Evolutionary conservation across 768 basidiomycete species (phyloP).

Genomic region (Peribolospora kevripleyi): DNA sequence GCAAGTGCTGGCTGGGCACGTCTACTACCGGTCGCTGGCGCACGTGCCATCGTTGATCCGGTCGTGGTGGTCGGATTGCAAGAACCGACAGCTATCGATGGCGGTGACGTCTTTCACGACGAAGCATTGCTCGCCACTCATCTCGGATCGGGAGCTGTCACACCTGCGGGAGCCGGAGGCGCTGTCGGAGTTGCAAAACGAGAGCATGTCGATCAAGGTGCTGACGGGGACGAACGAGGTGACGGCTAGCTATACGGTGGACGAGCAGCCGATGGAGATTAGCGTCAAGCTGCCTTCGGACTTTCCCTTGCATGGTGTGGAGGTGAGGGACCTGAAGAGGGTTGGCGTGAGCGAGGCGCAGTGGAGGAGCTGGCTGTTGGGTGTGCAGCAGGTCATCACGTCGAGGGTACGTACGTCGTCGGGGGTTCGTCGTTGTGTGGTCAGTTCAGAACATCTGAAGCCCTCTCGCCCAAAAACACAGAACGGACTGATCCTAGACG

Average conservation of each 20-base stretch:
- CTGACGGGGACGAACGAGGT: slow-evolving; percentile 51
- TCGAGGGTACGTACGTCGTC: slow-evolving; percentile 44
- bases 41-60: slow-evolving; percentile 66
- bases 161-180: slow-evolving; percentile 27
- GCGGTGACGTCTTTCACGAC: slow-evolving; percentile 57
- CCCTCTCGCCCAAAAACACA: slow-evolving; percentile 16
- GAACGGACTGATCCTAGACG: slow-evolving; percentile 80
- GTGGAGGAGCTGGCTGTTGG: slow-evolving; percentile 85
- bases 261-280: slow-evolving; percentile 83
- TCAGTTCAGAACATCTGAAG: not conserved
- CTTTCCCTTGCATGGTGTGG: slow-evolving; percentile 71
- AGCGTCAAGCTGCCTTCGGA: slow-evolving; percentile 60
- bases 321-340: slow-evolving; percentile 57
- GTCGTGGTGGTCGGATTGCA: slow-evolving; percentile 61
- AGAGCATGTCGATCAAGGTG: slow-evolving; percentile 58
- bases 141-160: slow-evolving; percentile 60
- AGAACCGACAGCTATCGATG: slow-evolving; percentile 63
- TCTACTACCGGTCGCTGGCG: slow-evolving; percentile 67
- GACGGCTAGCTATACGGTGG: slow-evolving; percentile 56
- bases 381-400: slow-evolving; percentile 71
- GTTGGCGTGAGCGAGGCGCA: slow-evolving; percentile 71
- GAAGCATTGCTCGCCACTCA: slow-evolving; percentile 61
- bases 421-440: no score
- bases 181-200: slow-evolving; percentile 30
- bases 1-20: slow-evolving; percentile 51